These are phyloP conservation scores for Lactarius trivialis DNA, from an alignment of 768 basidiomycete species.

Conservation along the genomic window DNA sequence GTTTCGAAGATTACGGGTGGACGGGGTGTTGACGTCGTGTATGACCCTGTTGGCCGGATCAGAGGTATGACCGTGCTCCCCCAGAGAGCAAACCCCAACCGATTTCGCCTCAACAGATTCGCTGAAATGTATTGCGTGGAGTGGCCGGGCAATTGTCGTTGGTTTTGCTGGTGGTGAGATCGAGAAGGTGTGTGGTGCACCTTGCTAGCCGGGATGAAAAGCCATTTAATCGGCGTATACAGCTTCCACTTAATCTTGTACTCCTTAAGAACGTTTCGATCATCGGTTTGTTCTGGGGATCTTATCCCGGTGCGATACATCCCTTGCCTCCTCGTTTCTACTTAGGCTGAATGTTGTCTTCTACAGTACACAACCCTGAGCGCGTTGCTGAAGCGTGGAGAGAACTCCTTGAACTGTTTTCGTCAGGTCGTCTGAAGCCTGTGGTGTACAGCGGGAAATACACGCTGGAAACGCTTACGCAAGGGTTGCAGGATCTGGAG, in stretches of 20 bases:
- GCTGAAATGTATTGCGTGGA: constrained; percentile 91
- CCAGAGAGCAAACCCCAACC: background rate
- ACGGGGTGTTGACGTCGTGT: constrained; percentile 72
- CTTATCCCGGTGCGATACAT: background rate
- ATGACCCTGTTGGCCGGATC: constrained; percentile 79
- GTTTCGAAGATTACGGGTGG: constrained; percentile 77
- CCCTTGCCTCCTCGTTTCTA: background rate
- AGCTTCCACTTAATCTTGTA: constrained; percentile 37
- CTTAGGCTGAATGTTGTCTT: background rate
- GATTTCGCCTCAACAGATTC: constrained; percentile 43
- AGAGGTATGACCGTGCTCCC: constrained; percentile 37
- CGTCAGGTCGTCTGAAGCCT: constrained; percentile 57
- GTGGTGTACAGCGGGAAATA: constrained; percentile 72
- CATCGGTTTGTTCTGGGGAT: constrained; percentile 51
- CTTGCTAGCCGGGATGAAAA: background rate
- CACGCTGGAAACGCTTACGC: constrained; percentile 56
- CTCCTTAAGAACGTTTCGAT: constrained; percentile 82
- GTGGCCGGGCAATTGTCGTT: constrained; percentile 83
- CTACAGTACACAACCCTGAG: constrained; percentile 54
- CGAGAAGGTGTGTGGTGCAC: constrained; percentile 52
- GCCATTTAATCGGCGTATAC: background rate
- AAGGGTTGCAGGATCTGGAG: constrained; percentile 72
- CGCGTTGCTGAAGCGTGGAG: constrained; percentile 65
- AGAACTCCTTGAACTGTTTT: constrained; percentile 60
- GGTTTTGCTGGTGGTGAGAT: constrained; percentile 84